A percentile compares a stretch with the other conserved stretches of the same genome.
Evolutionary conservation across 2,329 filamentous ascomycete species (phyloP).

Genomic region (Stagonosporopsis vannaccii): DNA sequence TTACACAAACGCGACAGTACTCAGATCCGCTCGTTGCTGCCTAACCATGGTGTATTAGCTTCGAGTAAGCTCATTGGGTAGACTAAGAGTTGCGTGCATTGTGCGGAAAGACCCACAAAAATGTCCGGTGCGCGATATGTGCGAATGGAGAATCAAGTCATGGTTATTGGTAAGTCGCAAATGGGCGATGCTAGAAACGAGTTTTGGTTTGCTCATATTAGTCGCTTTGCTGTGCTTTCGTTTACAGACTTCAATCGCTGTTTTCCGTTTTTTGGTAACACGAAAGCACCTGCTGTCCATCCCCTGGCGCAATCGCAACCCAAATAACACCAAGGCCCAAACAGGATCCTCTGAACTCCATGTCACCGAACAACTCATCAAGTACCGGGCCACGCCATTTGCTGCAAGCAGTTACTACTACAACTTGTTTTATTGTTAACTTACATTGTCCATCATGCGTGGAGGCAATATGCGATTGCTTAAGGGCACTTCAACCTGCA

Average conservation of each 20-base stretch:
- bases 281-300: not conserved
- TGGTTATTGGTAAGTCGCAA: not conserved
- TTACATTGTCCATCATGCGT: constrained; percentile 82
- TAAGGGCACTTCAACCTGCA: constrained; percentile 59
- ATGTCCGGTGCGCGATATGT: constrained; percentile 8
- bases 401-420: constrained; percentile 43
- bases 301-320: constrained; percentile 21
- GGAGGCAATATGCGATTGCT: constrained; percentile 66
- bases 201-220: not conserved
- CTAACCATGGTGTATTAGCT: too few relatives aligned
- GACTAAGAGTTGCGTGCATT: not conserved
- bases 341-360: constrained; percentile 6
- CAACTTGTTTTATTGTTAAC: constrained; percentile 73
- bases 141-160: not conserved
- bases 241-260: not conserved
- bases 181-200: not conserved
- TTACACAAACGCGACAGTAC: not conserved
- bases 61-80: constrained; percentile 1
- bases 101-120: constrained; percentile 5
- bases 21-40: not conserved
- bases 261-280: not conserved
- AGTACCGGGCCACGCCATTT: constrained; percentile 22
- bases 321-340: constrained; percentile 16
- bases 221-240: not conserved
- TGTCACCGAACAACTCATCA: constrained; percentile 21